Evolutionary conservation across 179 eudicot species (phyloP).

Genomic region (Beta lomatogona): DNA sequence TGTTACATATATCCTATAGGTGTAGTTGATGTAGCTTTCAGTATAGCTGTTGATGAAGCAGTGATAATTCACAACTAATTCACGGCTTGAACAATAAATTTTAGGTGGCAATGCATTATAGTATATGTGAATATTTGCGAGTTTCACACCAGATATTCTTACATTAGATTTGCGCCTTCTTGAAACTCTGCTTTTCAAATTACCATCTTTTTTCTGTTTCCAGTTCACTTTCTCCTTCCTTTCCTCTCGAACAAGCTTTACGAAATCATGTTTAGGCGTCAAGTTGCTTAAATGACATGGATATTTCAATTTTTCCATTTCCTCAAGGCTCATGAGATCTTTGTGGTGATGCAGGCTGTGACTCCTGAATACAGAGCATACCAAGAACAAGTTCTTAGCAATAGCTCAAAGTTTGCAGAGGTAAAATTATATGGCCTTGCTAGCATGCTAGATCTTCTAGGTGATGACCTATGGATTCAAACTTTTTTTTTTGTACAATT

Average conservation of each 20-base stretch:
- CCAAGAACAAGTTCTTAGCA: slow-evolving; percentile 97
- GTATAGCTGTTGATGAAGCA: not conserved
- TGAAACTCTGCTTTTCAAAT: not conserved
- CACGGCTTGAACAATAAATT: not conserved
- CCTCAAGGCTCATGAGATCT: slow-evolving; percentile 9
- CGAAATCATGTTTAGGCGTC: slow-evolving; percentile 8
- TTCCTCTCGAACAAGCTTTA: not conserved
- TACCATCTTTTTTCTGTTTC: not conserved
- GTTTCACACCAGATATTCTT: not conserved
- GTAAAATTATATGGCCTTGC: slow-evolving; percentile 30
- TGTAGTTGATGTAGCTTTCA: slow-evolving; percentile 1
- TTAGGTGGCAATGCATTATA: not conserved
- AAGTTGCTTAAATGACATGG: not conserved
- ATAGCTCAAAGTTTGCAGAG: slow-evolving; percentile 86
- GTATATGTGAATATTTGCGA: not conserved
- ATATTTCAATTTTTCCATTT: not conserved
- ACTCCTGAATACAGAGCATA: slow-evolving; percentile 96
- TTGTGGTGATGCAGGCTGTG: slow-evolving; percentile 54
- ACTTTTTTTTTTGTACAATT: not conserved
- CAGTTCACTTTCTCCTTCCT: not conserved
- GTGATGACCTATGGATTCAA: not conserved
- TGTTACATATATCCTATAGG: not conserved
- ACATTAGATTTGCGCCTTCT: not conserved
- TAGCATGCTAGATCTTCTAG: not conserved
- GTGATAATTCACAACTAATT: not conserved